phyloP scores from a whole-genome alignment of 495 filamentous ascomycete species.

The Aspergillus taichungensis region DNA sequence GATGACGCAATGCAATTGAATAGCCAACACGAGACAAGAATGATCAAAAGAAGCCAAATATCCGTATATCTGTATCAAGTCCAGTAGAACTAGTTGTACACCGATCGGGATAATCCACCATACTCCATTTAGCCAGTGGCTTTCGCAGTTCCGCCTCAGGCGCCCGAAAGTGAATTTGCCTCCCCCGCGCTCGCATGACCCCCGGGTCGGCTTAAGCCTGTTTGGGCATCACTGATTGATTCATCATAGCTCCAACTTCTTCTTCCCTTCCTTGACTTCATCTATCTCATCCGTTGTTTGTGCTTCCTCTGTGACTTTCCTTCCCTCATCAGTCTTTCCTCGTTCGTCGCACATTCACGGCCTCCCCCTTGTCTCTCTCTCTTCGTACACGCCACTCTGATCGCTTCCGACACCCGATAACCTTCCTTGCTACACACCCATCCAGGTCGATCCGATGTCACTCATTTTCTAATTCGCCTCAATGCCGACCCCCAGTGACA shows the following conservation, averaged over 20 bases:
- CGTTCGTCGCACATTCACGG: slow-evolving; percentile 1
- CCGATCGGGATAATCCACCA: too few relatives aligned
- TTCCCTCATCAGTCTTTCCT: slow-evolving; percentile 4
- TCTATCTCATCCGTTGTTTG: slow-evolving; percentile 6
- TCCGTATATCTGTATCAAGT: not conserved
- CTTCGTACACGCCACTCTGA: not conserved
- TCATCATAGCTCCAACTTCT: slow-evolving; percentile 1
- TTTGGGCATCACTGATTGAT: slow-evolving; percentile 6
- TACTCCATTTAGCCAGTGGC: not conserved
- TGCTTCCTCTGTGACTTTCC: not conserved
- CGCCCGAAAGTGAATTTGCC: slow-evolving; percentile 16
- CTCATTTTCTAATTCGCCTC: slow-evolving; percentile 30
- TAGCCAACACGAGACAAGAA: not conserved
- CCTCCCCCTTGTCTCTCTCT: not conserved
- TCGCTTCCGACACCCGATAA: not conserved
- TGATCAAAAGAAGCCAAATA: not conserved
- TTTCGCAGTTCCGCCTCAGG: slow-evolving; percentile 5
- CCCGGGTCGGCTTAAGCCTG: slow-evolving; percentile 14
- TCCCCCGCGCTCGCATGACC: slow-evolving; percentile 42
- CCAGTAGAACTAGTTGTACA: not conserved
- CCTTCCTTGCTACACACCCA: not conserved
- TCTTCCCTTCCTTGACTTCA: slow-evolving; percentile 6
- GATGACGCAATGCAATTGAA: slow-evolving; percentile 11
- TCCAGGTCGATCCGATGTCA: slow-evolving; percentile 31
- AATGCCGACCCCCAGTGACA: slow-evolving; percentile 54